Evolutionary conservation across 352 stramenopile species (phyloP).

Genomic region (Phytophthora pinifolia): DNA sequence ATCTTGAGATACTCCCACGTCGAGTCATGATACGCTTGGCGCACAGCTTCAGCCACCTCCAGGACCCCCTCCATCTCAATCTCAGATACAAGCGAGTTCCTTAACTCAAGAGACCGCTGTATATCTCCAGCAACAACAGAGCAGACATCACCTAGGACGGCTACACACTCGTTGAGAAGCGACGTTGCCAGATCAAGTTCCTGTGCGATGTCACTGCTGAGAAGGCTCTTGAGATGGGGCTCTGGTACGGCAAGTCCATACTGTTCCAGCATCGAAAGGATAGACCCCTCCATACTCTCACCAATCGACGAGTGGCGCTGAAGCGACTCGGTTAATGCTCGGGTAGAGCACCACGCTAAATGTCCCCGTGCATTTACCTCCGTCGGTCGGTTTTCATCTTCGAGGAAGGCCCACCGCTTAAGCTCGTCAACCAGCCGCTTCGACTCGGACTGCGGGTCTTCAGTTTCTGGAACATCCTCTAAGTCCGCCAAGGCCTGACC

Average conservation of each 20-base stretch:
- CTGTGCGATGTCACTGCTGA: conserved; percentile 26
- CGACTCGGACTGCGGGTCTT: conserved; percentile 12
- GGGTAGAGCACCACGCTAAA: conserved; percentile 22
- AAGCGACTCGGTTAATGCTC: conserved; percentile 15
- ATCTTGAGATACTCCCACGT: conserved; percentile 38
- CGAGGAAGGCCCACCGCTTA: conserved; percentile 27
- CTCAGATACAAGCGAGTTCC: conserved; percentile 45
- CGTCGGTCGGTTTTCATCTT: conserved; percentile 22
- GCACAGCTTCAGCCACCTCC: conserved; percentile 29
- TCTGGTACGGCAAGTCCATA: conserved; percentile 27
- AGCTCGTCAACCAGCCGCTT: conserved; percentile 29
- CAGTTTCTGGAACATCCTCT: conserved; percentile 9
- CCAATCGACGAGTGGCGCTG: conserved; percentile 19
- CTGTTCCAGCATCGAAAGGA: conserved; percentile 33
- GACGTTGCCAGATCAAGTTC: conserved; percentile 23
- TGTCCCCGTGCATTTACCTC: conserved; percentile 18
- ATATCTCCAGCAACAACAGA: conserved; percentile 17
- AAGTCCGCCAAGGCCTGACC: background rate
- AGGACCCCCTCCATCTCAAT: conserved; percentile 41
- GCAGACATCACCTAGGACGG: conserved; percentile 20
- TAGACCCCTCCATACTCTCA: conserved; percentile 25
- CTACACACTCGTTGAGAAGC: conserved; percentile 25
- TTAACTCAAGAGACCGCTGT: conserved; percentile 18
- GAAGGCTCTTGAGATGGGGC: conserved; percentile 20
- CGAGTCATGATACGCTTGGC: conserved; percentile 25